These are phyloP conservation scores for Stagonosporopsis chrysanthemi DNA, from an alignment of 2,329 filamentous ascomycete species.

Conservation along the genomic window DNA sequence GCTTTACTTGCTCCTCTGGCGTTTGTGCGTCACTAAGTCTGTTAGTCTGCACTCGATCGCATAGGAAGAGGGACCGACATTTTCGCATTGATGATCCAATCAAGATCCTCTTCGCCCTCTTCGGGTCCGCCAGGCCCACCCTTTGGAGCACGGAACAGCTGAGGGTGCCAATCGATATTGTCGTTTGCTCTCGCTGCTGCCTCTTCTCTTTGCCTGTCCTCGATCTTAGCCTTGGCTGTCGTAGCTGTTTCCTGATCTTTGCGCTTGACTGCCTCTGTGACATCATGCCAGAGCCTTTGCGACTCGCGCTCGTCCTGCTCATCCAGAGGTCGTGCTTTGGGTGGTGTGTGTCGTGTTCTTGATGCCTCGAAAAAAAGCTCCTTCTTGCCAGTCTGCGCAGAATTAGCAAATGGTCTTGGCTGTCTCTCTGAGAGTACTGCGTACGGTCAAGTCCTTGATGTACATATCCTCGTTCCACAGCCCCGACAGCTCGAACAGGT, in stretches of 20 bases:
- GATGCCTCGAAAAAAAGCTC: slow-evolving; percentile 89
- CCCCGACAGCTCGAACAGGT: slow-evolving; percentile 87
- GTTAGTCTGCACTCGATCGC: background rate
- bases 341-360: slow-evolving; percentile 77
- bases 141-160: slow-evolving; percentile 79
- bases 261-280: slow-evolving; percentile 80
- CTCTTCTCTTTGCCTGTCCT: slow-evolving; percentile 90
- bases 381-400: slow-evolving; percentile 80
- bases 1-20: slow-evolving; percentile 75
- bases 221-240: slow-evolving; percentile 94
- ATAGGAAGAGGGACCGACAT: slow-evolving; percentile 65
- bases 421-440: slow-evolving; percentile 30
- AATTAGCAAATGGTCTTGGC: slow-evolving; percentile 5
- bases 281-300: slow-evolving; percentile 83
- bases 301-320: slow-evolving; percentile 93
- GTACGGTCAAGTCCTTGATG: slow-evolving; percentile 80
- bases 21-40: slow-evolving; percentile 62
- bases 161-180: slow-evolving; percentile 85
- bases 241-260: slow-evolving; percentile 89
- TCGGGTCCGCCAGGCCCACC: slow-evolving; percentile 74
- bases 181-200: slow-evolving; percentile 80
- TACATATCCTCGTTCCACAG: slow-evolving; percentile 96
- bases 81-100: slow-evolving; percentile 91
- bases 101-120: slow-evolving; percentile 85
- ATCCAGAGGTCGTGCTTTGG: slow-evolving; percentile 75